Base-by-base conservation (phyloP, 1,284 basidiomycete genomes). In the Mycocalia duriaeana region DNA sequence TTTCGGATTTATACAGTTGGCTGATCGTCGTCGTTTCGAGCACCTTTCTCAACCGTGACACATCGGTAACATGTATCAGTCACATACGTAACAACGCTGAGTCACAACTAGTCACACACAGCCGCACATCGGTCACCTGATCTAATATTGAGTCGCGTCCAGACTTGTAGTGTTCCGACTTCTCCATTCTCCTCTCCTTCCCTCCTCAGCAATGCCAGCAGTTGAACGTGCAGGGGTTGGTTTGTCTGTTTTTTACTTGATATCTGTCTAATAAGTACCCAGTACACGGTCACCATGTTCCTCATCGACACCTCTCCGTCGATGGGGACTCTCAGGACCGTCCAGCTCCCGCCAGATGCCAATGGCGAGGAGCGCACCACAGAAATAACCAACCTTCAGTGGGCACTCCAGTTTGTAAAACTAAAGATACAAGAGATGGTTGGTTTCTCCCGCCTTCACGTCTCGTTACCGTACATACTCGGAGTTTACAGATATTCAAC, bases 381-480 rank as follows among this genome's bases (percentile, higher is more conserved):
- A 16, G 75, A 87, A 57, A 81, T 85, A 64, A 81, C 87, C 9
- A 85, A 90, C 59, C 73, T 97, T 22, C 77, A 91, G 59, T 89
- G 86, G 79, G 77, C 80, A 0, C 74, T 94, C 46, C 89, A 93
- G 58, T 94, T 85, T 57, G 85, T 93, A 18, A 91, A 89, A 59
- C 76, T 91, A 48, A 91, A 91, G 65, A 79, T 93, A 31, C 91
- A 94, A 62, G 89, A 93, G 55, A 91, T 93, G 84, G 91, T 88
- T 49, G 14, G 61, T 46, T 5, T 9, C 16, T n/a, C n/a, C 8
- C 28, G 28, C 28, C 14, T 42, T n/a, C 13, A 5, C 6, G 26
- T 41, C 35, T 16, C 13, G 20, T 14, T 34, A 20, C 6, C 2
- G 25, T 2, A 3, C 20, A 44, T 39, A 31, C 40, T 37, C 51